Evolutionary conservation across 352 stramenopile genomes (phyloP).

Genomic region (Phytopythium helicoides): DNA sequence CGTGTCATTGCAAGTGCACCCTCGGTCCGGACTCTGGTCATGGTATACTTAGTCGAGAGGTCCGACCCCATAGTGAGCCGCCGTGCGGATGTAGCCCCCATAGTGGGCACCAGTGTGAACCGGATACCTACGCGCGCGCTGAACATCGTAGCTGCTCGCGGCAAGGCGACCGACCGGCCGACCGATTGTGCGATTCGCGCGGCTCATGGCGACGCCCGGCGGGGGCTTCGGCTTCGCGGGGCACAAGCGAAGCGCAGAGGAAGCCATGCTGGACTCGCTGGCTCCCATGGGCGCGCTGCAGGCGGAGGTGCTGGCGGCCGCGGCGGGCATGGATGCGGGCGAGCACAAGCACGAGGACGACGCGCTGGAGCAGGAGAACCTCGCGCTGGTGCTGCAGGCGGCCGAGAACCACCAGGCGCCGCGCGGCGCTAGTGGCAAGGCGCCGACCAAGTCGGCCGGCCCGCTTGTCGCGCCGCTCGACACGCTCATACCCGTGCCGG

Average conservation of each 20-base stretch:
- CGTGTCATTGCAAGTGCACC: too few species aligned
- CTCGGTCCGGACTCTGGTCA: neutral
- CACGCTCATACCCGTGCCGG: constrained; percentile 13
- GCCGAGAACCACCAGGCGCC: neutral
- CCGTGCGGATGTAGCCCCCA: too few species aligned
- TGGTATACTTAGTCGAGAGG: neutral
- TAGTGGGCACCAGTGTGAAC: neutral
- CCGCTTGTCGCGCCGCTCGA: constrained; percentile 18
- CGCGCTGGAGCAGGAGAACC: neutral
- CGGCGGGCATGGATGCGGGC: neutral
- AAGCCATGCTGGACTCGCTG: constrained; percentile 5
- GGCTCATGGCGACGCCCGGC: neutral
- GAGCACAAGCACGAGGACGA: neutral
- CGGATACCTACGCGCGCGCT: neutral
- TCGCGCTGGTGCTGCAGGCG: neutral
- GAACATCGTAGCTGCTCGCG: neutral
- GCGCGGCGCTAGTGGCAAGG: neutral
- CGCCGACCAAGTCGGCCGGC: neutral
- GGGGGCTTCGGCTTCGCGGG: constrained; percentile 2
- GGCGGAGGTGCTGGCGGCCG: constrained; percentile 6
- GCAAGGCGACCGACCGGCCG: neutral
- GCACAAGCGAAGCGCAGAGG: constrained; percentile 6
- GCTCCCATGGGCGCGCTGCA: neutral
- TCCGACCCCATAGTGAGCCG: neutral
- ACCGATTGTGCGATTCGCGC: neutral